Evolutionary conservation across 768 basidiomycete genomes (phyloP).

Genomic region (Tremella mesenterica): DNA sequence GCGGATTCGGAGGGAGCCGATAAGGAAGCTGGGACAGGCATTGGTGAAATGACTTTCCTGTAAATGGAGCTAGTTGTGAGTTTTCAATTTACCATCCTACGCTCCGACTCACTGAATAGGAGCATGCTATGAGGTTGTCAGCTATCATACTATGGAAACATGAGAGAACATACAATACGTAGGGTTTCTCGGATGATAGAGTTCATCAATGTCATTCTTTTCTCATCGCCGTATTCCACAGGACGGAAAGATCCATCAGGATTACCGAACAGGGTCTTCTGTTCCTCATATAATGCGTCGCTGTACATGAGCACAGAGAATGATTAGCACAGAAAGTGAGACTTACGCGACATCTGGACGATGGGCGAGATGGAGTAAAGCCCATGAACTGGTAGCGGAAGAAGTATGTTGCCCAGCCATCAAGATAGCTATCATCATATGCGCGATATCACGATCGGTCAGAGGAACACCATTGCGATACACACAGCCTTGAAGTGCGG

Average conservation of each 20-base stretch:
- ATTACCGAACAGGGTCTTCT: conserved; percentile 67
- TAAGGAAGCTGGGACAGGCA: conserved; percentile 70
- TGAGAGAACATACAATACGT: too few relatives aligned
- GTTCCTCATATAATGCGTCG: conserved; percentile 79
- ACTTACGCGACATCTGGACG: conserved; percentile 66
- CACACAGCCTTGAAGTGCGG: conserved; percentile 68
- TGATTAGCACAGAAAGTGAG: background rate
- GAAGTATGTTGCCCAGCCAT: conserved; percentile 99
- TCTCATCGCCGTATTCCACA: conserved; percentile 78
- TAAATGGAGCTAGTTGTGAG: conserved; percentile 36
- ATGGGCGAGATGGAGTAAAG: conserved; percentile 74
- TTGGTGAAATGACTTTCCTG: conserved; percentile 80
- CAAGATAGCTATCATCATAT: conserved; percentile 95
- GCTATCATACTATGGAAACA: too few relatives aligned
- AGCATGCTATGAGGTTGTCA: too few relatives aligned
- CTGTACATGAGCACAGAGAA: conserved; percentile 46
- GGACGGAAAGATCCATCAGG: conserved; percentile 70
- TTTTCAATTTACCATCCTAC: background rate
- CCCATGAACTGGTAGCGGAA: conserved; percentile 85
- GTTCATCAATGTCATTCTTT: conserved; percentile 72
- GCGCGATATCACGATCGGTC: conserved; percentile 84
- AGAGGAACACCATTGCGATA: conserved; percentile 74
- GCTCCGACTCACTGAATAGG: conserved; percentile 69
- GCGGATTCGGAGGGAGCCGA: conserved; percentile 59
- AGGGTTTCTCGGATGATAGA: conserved; percentile 77